These are phyloP conservation scores for Claviceps maximensis DNA, from an alignment of 2,329 filamentous ascomycete genomes.

Conservation along the genomic window DNA sequence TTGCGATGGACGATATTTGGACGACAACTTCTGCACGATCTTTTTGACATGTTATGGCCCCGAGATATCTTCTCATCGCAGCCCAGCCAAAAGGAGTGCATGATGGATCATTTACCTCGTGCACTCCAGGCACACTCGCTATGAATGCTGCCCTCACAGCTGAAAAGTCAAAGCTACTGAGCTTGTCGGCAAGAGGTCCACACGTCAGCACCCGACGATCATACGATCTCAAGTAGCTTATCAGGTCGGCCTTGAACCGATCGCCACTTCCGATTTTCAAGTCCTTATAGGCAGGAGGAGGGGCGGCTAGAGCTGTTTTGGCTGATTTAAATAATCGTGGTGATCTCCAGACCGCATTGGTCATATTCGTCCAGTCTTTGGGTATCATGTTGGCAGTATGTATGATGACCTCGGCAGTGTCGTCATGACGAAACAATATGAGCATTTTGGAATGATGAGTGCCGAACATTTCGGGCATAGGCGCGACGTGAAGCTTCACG, in stretches of 20 bases:
- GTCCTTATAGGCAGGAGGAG: conserved; percentile 3
- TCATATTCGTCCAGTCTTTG: conserved; percentile 80
- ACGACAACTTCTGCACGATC: conserved; percentile 37
- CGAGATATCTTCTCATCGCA: conserved; percentile 47
- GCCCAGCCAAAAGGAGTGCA: conserved; percentile 65
- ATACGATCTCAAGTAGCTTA: conserved; percentile 61
- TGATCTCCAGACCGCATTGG: conserved; percentile 69
- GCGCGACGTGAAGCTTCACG: conserved; percentile 57
- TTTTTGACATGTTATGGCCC: conserved; percentile 32
- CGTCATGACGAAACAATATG: conserved; percentile 65
- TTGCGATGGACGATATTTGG: conserved; percentile 73
- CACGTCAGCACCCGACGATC: conserved; percentile 42
- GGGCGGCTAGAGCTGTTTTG: not conserved
- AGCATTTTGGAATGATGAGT: conserved; percentile 86
- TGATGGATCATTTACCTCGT: conserved; percentile 33
- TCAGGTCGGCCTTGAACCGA: conserved; percentile 63
- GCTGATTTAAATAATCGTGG: conserved; percentile 47
- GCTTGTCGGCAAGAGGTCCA: conserved; percentile 38
- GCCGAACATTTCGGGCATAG: conserved; percentile 72
- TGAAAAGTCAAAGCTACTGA: conserved; percentile 56
- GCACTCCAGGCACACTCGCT: conserved; percentile 63
- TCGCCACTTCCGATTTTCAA: conserved; percentile 41
- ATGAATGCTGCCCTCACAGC: conserved; percentile 56
- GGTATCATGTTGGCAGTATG: conserved; percentile 88
- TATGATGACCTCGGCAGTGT: conserved; percentile 64